Evolutionary conservation across 805 yeast species (phyloP).

Genomic region (Sungouiella thailandica): DNA sequence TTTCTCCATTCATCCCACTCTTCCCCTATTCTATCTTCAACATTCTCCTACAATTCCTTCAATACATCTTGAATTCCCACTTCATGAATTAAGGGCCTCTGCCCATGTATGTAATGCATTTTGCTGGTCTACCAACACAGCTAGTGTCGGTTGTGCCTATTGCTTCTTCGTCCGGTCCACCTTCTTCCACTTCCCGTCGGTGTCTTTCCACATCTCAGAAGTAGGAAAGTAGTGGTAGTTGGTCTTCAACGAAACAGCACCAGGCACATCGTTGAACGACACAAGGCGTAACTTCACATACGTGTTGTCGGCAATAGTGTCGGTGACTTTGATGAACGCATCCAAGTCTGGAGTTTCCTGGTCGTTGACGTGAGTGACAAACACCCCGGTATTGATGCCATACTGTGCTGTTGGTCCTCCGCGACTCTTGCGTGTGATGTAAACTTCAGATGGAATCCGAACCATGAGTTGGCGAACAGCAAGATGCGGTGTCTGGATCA

Average conservation of each 20-base stretch:
- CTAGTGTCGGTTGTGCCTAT: too few relatives aligned
- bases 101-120: too few relatives aligned
- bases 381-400: conserved; percentile 71
- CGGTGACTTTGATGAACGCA: conserved; percentile 62
- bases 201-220: conserved; percentile 47
- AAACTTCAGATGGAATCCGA: conserved; percentile 76
- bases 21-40: too few relatives aligned
- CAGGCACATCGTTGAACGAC: conserved; percentile 81
- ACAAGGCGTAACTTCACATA: conserved; percentile 78
- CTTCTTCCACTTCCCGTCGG: conserved; percentile 44
- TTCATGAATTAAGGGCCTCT: too few relatives aligned
- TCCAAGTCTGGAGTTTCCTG: conserved; percentile 64
- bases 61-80: too few relatives aligned
- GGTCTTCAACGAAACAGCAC: conserved; percentile 80
- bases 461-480: conserved; percentile 83
- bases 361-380: conserved; percentile 87
- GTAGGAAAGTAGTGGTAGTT: conserved; percentile 88
- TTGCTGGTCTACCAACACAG: too few relatives aligned
- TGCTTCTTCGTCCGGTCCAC: conserved; percentile 40
- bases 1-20: too few relatives aligned
- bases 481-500: conserved; percentile 85
- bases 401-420: conserved; percentile 89
- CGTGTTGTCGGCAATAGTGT: conserved; percentile 67
- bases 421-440: conserved; percentile 64
- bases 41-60: too few relatives aligned